A percentile compares a stretch with the other conserved stretches of the same genome.
phyloP scores from a whole-genome alignment of 306 rosid species.

The Lablab purpureus region DNA sequence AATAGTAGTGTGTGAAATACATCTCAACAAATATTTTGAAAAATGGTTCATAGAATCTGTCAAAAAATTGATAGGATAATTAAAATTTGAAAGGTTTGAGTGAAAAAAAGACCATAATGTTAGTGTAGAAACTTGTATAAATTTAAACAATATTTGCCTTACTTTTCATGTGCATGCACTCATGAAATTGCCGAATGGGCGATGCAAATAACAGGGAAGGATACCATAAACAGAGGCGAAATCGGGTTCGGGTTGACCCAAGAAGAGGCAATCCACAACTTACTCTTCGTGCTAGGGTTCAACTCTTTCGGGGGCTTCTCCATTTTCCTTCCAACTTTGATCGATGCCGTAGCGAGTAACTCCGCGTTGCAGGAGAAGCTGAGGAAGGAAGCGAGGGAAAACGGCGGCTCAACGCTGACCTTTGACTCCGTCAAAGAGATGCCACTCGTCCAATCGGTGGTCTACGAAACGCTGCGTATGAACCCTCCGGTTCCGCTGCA shows the following conservation, averaged over 20 bases:
- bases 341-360: conserved; percentile 55
- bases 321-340: conserved; percentile 67
- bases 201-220: conserved; percentile 59
- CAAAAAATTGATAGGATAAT: too few relatives aligned
- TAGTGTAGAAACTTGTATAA: too few relatives aligned
- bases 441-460: conserved; percentile 73
- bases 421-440: conserved; percentile 68
- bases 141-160: too few relatives aligned
- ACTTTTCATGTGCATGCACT: too few relatives aligned
- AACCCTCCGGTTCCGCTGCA: conserved; percentile 92
- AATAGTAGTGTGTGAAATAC: too few relatives aligned
- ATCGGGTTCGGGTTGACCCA: conserved; percentile 70
- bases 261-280: conserved; percentile 78
- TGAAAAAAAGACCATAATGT: too few relatives aligned
- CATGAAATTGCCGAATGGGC: too few relatives aligned
- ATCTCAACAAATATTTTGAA: too few relatives aligned
- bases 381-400: conserved; percentile 68
- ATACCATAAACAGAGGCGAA: conserved; percentile 61
- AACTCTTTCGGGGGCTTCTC: conserved; percentile 91
- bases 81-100: too few relatives aligned
- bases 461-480: conserved; percentile 80
- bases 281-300: conserved; percentile 84
- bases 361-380: conserved; percentile 62
- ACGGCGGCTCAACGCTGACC: conserved; percentile 62
- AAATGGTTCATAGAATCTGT: too few relatives aligned